These are phyloP conservation scores for Leccinum griseonigrum DNA, from an alignment of 1,284 basidiomycete genomes.

Conservation along the genomic window DNA sequence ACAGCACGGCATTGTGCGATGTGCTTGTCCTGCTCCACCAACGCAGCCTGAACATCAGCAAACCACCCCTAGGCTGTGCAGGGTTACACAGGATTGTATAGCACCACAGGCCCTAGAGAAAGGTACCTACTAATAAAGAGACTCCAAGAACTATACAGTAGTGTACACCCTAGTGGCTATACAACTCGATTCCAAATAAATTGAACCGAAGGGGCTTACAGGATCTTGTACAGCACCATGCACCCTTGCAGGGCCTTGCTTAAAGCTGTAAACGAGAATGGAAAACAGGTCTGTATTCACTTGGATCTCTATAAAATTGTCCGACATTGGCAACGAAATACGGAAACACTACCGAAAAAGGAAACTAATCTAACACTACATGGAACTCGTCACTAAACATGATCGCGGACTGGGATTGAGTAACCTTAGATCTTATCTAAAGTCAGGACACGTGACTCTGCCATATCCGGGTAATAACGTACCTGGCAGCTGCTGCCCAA, in stretches of 20 bases:
- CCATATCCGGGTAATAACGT: background rate
- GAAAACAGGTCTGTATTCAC: too few relatives aligned
- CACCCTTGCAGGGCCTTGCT: background rate
- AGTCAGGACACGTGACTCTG: background rate
- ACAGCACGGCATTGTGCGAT: constrained; percentile 87
- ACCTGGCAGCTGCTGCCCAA: background rate
- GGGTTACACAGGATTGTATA: background rate
- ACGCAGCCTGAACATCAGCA: constrained; percentile 63
- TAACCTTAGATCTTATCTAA: background rate
- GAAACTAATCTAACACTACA: background rate
- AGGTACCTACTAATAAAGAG: background rate
- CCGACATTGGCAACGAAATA: background rate
- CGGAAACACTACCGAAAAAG: background rate
- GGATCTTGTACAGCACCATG: background rate
- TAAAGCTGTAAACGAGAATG: too few relatives aligned
- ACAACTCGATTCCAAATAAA: background rate
- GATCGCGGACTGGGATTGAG: background rate
- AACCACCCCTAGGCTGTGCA: background rate
- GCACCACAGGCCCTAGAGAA: background rate
- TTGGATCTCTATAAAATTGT: too few relatives aligned
- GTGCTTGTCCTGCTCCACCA: constrained; percentile 87
- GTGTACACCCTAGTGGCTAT: background rate
- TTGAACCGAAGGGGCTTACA: background rate
- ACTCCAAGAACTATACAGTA: background rate
- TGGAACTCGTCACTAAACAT: background rate